A percentile compares a stretch with the other conserved stretches of the same genome.
phyloP scores from a whole-genome alignment of 148 eudicot genomes.

The Polygonum aviculare region DNA sequence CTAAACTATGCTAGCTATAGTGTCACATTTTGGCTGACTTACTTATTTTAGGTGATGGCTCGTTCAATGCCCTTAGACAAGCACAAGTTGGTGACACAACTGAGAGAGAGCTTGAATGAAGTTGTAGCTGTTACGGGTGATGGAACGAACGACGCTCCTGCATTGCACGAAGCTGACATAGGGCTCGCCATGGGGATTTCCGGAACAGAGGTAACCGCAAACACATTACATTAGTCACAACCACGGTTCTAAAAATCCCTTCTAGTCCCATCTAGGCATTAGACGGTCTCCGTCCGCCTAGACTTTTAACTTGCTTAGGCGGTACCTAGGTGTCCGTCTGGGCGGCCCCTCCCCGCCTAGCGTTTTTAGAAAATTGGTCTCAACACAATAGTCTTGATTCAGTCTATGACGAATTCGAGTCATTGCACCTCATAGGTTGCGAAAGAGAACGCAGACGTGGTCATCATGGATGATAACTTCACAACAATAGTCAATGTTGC shows the following conservation, averaged over 20 bases:
- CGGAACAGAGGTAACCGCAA: constrained; percentile 56
- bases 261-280: no score
- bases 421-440: constrained; percentile 44
- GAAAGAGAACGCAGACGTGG: constrained; percentile 79
- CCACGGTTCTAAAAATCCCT: no score
- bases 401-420: background rate
- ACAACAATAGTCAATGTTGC: constrained; percentile 64
- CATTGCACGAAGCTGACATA: constrained; percentile 79
- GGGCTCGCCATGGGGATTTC: constrained; percentile 89
- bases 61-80: constrained; percentile 73
- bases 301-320: no score
- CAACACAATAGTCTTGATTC: background rate
- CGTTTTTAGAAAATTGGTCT: background rate
- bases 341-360: no score
- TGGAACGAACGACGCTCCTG: constrained; percentile 89
- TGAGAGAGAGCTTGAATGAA: constrained; percentile 38
- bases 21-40: background rate
- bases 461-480: constrained; percentile 79
- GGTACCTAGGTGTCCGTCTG: no score
- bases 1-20: background rate
- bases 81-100: constrained; percentile 45
- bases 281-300: no score
- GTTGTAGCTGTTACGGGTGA: constrained; percentile 91
- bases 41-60: constrained; percentile 53
- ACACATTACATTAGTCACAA: background rate